Evolutionary conservation across 352 stramenopile species (phyloP).

Genomic region (Phytophthora capsici): DNA sequence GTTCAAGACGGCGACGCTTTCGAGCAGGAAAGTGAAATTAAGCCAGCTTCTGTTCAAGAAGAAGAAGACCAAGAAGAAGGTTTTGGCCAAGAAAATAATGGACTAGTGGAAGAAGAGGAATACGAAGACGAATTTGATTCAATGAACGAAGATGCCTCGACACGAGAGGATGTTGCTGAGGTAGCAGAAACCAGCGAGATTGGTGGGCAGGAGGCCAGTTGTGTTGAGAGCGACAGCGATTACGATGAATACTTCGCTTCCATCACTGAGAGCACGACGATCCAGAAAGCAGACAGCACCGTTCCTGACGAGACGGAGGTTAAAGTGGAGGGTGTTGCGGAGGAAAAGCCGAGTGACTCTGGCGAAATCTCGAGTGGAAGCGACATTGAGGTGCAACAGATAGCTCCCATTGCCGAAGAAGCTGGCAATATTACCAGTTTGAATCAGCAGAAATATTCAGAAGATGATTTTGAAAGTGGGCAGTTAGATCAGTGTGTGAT

Average conservation of each 20-base stretch:
- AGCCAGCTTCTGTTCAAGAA: not conserved
- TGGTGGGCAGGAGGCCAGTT: constrained; percentile 2
- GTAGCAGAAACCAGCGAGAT: constrained; percentile 16
- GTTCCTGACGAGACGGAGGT: constrained; percentile 4
- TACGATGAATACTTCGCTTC: constrained; percentile 59
- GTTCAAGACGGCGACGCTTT: constrained; percentile 1
- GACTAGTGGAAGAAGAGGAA: constrained; percentile 8
- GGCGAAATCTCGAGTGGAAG: constrained; percentile 11
- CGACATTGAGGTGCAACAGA: constrained; percentile 2
- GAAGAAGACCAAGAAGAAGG: constrained; percentile 43
- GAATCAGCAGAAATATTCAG: constrained; percentile 24
- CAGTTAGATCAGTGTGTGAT: constrained; percentile 3
- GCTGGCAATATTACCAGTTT: constrained; percentile 1
- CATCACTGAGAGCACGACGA: constrained; percentile 18
- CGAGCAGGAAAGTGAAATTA: constrained; percentile 6
- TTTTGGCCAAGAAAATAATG: constrained; percentile 41
- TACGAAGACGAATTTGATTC: constrained; percentile 58
- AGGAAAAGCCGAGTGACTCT: not conserved
- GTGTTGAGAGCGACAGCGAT: constrained; percentile 17
- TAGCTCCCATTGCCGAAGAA: not conserved
- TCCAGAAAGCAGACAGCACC: not conserved
- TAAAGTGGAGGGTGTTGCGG: constrained; percentile 11
- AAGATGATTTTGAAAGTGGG: constrained; percentile 30
- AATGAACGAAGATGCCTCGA: constrained; percentile 13
- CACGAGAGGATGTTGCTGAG: not conserved